Evolutionary conservation across 352 stramenopile species (phyloP).

Genomic region (Albugo laibachii): DNA sequence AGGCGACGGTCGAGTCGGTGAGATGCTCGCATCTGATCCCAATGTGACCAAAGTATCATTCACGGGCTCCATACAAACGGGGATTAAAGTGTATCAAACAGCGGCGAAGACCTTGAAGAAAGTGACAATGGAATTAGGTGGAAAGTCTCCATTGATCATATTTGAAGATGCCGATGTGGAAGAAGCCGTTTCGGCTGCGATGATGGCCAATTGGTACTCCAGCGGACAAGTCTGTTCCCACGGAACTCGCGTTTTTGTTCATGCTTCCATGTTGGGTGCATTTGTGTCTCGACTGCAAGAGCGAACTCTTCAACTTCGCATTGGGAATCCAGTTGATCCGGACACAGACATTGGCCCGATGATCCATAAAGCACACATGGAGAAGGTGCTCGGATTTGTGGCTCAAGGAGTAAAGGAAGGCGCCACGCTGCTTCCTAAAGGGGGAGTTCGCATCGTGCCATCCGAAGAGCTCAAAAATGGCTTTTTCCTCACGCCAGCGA

Average conservation of each 20-base stretch:
- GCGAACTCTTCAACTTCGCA: constrained; percentile 41
- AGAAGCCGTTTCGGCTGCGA: constrained; percentile 48
- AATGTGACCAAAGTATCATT: constrained; percentile 67
- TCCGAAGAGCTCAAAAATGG: constrained; percentile 28
- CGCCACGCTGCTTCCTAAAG: constrained; percentile 33
- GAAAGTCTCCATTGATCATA: constrained; percentile 77
- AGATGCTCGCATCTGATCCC: constrained; percentile 28
- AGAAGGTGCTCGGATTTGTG: constrained; percentile 54
- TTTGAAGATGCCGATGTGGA: constrained; percentile 74
- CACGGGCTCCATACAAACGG: constrained; percentile 61
- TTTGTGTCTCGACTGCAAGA: constrained; percentile 72
- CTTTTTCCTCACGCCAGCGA: constrained; percentile 78
- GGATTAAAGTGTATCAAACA: constrained; percentile 38
- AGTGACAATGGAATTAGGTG: constrained; percentile 79
- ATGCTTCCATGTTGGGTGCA: constrained; percentile 52
- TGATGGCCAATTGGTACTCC: constrained; percentile 80
- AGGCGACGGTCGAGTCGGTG: constrained; percentile 31
- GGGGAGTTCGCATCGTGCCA: constrained; percentile 19
- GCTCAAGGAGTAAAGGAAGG: constrained; percentile 27
- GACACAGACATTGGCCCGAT: constrained; percentile 73
- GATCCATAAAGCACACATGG: constrained; percentile 68
- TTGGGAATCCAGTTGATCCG: constrained; percentile 71
- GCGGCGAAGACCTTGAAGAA: constrained; percentile 69
- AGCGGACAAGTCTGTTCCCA: constrained; percentile 81
- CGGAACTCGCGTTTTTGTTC: constrained; percentile 80